These are phyloP conservation scores for Zymoseptoria passerinii DNA, from an alignment of 2,329 filamentous ascomycete genomes.

Conservation along the genomic window DNA sequence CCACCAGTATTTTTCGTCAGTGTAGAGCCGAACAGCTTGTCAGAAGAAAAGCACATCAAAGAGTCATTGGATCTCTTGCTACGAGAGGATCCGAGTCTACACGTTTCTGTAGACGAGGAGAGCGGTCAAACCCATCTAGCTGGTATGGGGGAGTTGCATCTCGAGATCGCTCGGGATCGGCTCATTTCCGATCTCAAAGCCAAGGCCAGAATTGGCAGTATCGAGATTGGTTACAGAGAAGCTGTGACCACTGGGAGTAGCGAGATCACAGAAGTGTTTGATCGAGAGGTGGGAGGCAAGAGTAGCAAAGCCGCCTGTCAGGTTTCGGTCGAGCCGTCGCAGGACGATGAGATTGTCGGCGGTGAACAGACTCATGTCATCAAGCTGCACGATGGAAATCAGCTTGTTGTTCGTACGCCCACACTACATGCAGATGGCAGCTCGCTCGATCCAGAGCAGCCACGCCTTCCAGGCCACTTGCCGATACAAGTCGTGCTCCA, in stretches of 20 bases:
- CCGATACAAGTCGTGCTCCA: constrained; percentile 42
- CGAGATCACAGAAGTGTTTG: constrained; percentile 57
- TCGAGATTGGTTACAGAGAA: constrained; percentile 94
- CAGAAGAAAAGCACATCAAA: constrained; percentile 72
- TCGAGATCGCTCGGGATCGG: constrained; percentile 85
- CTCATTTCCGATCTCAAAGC: constrained; percentile 83
- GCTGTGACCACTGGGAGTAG: constrained; percentile 54
- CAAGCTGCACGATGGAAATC: constrained; percentile 59
- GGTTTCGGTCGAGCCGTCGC: constrained; percentile 47
- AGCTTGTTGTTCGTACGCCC: constrained; percentile 50
- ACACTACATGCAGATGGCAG: constrained; percentile 37
- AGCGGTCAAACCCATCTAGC: constrained; percentile 88
- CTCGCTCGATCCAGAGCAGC: constrained; percentile 33
- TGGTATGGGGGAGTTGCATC: constrained; percentile 92
- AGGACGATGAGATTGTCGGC: constrained; percentile 7
- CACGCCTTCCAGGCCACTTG: constrained; percentile 49
- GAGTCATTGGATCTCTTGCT: constrained; percentile 69
- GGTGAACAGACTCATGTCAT: constrained; percentile 31
- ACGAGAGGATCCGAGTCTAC: constrained; percentile 84
- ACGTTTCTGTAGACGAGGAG: constrained; percentile 77
- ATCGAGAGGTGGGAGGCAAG: constrained; percentile 73
- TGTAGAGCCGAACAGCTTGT: constrained; percentile 69
- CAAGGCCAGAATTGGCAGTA: constrained; percentile 75
- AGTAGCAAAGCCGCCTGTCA: constrained; percentile 68
- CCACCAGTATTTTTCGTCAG: constrained; percentile 96